Base-by-base conservation (phyloP, 2,329 filamentous ascomycete species). In the Curvularia lunata region DNA sequence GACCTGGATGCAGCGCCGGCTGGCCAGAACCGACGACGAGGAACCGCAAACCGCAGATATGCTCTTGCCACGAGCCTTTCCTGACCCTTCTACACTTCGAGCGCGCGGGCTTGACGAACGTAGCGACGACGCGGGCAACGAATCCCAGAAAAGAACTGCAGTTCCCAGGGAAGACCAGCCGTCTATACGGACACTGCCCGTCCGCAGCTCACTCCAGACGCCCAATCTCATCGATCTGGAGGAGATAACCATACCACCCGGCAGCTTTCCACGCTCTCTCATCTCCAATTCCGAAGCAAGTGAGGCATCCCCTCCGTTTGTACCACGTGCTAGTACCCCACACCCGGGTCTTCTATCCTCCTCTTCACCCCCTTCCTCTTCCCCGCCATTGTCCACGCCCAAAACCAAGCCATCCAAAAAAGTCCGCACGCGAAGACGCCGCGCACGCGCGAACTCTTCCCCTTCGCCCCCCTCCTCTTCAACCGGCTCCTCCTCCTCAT, bases 1-100 rank as follows among this genome's bases (percentile, higher is more conserved):
- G 6, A 74, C 67, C 2, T 73, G 72, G 71, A 63, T 71, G 59
- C 62, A 73, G 55, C 61, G 53, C 16, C 63, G 58, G 12, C 34
- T 69, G 19, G 60, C 62, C 7, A 47, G 37, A 3, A 62, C 50
- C 2, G 51, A 55, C 0, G 53, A 58, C 4, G 48, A 30, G 2
- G 42, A 54, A 1, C 34, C 51, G 1, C 41, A 53, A 4, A 34
- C 21, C 8, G 38, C 13, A 2, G 54, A 62, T 10, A 27, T 47
- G n/a, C 18, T 30, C 34, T 27, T 50, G 2, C 46, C 48, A 3
- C 63, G 30, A 4, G 30, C 18, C 0, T 65, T 69, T 10, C 58
- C 59, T 0, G 58, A 66, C 25, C 51, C 59, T 41, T 57, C 56
- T 5, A 57, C 25, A 0, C 48, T 57, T 32, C 42, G 21, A 12